phyloP scores from a whole-genome alignment of 1,284 basidiomycete genomes.

The Rhodotorula sp. region DNA sequence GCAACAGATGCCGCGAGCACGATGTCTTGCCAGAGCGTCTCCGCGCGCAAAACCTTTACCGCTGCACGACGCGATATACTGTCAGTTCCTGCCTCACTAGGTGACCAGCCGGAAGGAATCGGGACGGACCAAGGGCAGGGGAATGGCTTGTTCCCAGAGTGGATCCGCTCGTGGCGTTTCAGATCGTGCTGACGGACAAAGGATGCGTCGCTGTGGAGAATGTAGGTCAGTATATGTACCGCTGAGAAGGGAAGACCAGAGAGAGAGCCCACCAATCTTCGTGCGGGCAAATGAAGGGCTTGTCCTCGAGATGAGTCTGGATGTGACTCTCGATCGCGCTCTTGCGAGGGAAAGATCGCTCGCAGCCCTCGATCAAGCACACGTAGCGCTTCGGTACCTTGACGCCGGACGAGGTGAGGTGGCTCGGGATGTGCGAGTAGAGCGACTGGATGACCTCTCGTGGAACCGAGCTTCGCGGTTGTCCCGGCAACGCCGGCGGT shows the following conservation, averaged over 20 bases:
- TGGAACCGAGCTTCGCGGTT: constrained; percentile 31
- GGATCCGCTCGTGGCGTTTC: constrained; percentile 53
- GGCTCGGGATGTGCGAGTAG: constrained; percentile 32
- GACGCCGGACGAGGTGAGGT: constrained; percentile 26
- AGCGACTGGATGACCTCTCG: constrained; percentile 40
- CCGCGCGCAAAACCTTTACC: constrained; percentile 55
- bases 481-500: constrained; percentile 15
- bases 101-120: background rate
- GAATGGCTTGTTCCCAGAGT: constrained; percentile 53
- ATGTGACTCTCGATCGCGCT: constrained; percentile 55
- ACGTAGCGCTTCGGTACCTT: constrained; percentile 46
- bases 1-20: constrained; percentile 53
- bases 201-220: constrained; percentile 37
- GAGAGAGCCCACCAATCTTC: constrained; percentile 47
- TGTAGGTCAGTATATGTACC: background rate
- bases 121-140: constrained; percentile 52
- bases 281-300: constrained; percentile 53
- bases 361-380: constrained; percentile 53
- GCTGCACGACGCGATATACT: constrained; percentile 38
- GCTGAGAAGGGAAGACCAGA: background rate
- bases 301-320: constrained; percentile 56
- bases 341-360: constrained; percentile 53
- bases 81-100: background rate
- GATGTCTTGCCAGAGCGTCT: constrained; percentile 54
- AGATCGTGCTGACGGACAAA: constrained; percentile 56